Evolutionary conservation across 2,329 filamentous ascomycete genomes (phyloP), one percentile per base, ranked within the genome.

Genomic region (Apiospora koreana): DNA sequence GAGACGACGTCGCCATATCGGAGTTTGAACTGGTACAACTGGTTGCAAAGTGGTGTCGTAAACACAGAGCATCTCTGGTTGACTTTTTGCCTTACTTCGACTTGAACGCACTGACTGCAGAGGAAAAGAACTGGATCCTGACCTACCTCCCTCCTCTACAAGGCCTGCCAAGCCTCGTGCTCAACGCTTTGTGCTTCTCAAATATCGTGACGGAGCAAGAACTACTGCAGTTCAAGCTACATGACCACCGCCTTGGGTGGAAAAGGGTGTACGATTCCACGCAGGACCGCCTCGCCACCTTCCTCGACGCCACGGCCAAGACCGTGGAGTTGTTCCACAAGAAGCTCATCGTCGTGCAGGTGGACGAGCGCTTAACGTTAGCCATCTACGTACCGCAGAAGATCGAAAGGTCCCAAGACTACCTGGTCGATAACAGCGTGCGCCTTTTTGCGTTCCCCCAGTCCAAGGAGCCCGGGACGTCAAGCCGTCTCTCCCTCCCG

Each of bases 321-420:
- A 72, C 76, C 7, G 71, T 83, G 9, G 79, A 80, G 25, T 62
- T 77, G 0, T 83, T 83, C 70, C 80, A 83, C 69, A 79, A 78
- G 45, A 84, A 82, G 71, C 73, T 84, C 2, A 78, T 84, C 46
- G 71, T 83, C 14, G 73, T 83, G 35, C 75, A 70, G 6, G 73
- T 81, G 21, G 75, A 82, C 69, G 78, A 82, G 23, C 77, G 82
- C 16, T 73, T 84, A 18, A 80, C 79, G 1, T 45, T 83, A 12
- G 81, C 78, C 18, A 79, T 84, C 41, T 83, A 83, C 69, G 74
- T 83, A 21, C 81, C 82, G 9, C 71, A 75, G 68, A 80, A 80
- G 71, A 76, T 83, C 16, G 74, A 74, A 23, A 73, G 69, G 42
- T 74, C 78, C 3, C 75, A 77, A 46, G 82, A 84, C 64, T 77